Percentiles rank a stretch among this genome's conserved stretches.
phyloP scores from a whole-genome alignment of 257 asterid genomes.

The Ocimum tenuiflorum region DNA sequence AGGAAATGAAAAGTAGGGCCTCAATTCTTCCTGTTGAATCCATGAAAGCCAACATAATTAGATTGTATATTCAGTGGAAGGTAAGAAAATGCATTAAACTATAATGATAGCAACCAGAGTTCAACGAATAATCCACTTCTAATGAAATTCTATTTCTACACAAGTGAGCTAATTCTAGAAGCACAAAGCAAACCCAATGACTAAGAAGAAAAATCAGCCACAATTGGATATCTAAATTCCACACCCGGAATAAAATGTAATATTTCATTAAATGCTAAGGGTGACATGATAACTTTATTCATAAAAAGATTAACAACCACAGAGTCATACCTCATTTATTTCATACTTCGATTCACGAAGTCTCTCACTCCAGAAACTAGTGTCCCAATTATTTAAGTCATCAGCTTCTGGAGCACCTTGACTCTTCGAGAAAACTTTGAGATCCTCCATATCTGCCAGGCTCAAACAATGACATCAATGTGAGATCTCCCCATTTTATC shows the following conservation, averaged over 20 bases:
- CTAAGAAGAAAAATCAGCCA: neutral
- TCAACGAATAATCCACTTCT: neutral
- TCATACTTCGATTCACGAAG: slow-evolving; percentile 89
- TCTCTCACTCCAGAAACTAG: slow-evolving; percentile 90
- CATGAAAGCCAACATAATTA: slow-evolving; percentile 5
- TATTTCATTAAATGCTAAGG: neutral
- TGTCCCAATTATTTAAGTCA: slow-evolving; percentile 75
- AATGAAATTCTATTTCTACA: neutral
- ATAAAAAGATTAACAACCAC: neutral
- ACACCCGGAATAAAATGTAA: neutral
- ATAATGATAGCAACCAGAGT: neutral
- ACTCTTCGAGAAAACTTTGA: slow-evolving; percentile 57
- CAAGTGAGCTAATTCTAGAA: neutral
- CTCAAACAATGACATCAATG: neutral
- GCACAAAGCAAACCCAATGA: neutral
- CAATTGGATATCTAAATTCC: too few relatives aligned
- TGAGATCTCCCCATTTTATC: slow-evolving; percentile 7
- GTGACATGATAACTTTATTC: neutral
- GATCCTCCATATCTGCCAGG: slow-evolving; percentile 75
- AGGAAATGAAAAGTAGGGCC: slow-evolving; percentile 96
- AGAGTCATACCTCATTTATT: slow-evolving; percentile 64
- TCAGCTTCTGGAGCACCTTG: slow-evolving; percentile 90
- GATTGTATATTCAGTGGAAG: slow-evolving; percentile 8
- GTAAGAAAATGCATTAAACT: neutral
- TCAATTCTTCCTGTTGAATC: slow-evolving; percentile 75